These are phyloP conservation scores for Citrullus colocynthis DNA, from an alignment of 306 rosid genomes.

Conservation along the genomic window DNA sequence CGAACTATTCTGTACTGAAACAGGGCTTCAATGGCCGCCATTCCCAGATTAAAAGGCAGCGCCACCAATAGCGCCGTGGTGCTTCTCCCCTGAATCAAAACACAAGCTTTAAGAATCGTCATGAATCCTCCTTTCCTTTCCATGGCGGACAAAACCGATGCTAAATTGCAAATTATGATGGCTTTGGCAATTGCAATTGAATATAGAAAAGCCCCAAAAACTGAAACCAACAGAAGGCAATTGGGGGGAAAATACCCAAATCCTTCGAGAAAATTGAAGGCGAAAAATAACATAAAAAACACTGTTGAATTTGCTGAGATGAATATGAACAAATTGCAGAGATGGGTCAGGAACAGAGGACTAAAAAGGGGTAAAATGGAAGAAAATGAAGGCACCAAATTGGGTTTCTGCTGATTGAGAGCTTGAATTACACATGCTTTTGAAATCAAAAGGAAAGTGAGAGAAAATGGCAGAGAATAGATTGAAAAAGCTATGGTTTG, in stretches of 20 bases:
- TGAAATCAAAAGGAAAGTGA: conserved; percentile 57
- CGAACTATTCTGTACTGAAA: conserved; percentile 62
- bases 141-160: conserved; percentile 54
- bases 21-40: conserved; percentile 74
- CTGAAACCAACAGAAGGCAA: conserved; percentile 40
- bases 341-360: conserved; percentile 43
- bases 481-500: conserved; percentile 63
- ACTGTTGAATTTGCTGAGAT: conserved; percentile 63
- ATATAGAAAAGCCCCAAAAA: conserved; percentile 58
- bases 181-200: conserved; percentile 78
- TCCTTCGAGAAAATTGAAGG: conserved; percentile 40
- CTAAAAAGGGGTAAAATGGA: conserved; percentile 36
- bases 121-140: conserved; percentile 56
- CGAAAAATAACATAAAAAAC: conserved; percentile 48
- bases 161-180: conserved; percentile 53
- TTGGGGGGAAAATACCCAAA: conserved; percentile 29
- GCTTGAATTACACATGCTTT: conserved; percentile 52
- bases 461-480: conserved; percentile 62
- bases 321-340: conserved; percentile 52
- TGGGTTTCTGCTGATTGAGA: conserved; percentile 32
- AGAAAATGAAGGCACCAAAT: conserved; percentile 21
- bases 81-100: conserved; percentile 53
- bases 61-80: conserved; percentile 64
- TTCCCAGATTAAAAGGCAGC: conserved; percentile 48
- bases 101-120: conserved; percentile 57